Evolutionary conservation across 192 early-diverging fungal species (phyloP).

Genomic region (Dissophora globulifera): DNA sequence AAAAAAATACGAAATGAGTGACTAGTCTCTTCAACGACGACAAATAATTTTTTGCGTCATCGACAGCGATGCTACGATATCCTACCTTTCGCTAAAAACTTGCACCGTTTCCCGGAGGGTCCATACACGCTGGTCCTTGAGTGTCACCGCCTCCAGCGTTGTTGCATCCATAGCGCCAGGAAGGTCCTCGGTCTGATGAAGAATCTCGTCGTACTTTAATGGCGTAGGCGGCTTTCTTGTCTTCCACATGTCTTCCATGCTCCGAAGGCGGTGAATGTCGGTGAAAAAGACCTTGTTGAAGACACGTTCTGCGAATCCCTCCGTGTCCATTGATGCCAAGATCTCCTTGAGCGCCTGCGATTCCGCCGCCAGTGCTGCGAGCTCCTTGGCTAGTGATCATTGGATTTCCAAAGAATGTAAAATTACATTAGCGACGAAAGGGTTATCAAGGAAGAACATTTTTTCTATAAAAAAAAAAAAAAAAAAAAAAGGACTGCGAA

Average conservation of each 20-base stretch:
- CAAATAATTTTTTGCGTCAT: neutral
- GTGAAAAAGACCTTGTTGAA: conserved; percentile 85
- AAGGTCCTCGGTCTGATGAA: neutral
- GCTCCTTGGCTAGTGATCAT: conserved; percentile 83
- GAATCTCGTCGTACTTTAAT: conserved; percentile 66
- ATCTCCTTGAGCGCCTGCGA: conserved; percentile 76
- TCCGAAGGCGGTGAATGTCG: conserved; percentile 84
- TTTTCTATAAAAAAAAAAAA: no score
- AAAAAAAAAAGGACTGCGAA: no score
- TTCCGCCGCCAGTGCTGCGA: conserved; percentile 79
- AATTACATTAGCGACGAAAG: no score
- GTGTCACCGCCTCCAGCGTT: conserved; percentile 9
- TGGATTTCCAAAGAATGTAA: no score
- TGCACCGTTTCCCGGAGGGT: conserved; percentile 72
- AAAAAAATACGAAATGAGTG: no score
- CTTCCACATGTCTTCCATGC: conserved; percentile 93
- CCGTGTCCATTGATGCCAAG: conserved; percentile 65
- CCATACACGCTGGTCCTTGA: conserved; percentile 80
- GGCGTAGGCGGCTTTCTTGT: conserved; percentile 74
- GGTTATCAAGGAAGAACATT: no score
- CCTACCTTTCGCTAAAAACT: conserved; percentile 80
- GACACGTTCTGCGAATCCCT: conserved; percentile 68
- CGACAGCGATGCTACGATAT: neutral
- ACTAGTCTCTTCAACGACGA: no score
- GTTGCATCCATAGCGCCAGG: conserved; percentile 26